These are phyloP conservation scores for Colletotrichum kahawae DNA, from an alignment of 2,329 filamentous ascomycete genomes.

Conservation along the genomic window DNA sequence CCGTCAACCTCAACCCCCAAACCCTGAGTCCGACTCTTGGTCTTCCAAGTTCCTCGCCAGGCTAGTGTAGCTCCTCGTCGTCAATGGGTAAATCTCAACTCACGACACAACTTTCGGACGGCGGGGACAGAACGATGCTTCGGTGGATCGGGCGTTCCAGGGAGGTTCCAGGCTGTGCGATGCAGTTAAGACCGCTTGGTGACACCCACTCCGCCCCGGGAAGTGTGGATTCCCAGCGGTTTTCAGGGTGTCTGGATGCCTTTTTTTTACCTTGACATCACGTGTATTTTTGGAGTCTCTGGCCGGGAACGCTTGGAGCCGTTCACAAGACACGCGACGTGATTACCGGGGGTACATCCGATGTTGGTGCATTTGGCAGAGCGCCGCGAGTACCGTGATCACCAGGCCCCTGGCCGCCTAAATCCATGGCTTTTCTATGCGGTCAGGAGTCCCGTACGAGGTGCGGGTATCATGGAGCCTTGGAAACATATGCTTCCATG, in stretches of 20 bases:
- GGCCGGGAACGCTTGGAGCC: conserved; percentile 2
- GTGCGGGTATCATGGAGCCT: background rate
- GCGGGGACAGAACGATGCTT: background rate
- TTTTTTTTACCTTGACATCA: background rate
- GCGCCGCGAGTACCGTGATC: background rate
- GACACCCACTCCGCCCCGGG: conserved; percentile 2
- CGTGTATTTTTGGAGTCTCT: conserved; percentile 1
- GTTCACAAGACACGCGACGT: background rate
- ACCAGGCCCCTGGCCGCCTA: background rate
- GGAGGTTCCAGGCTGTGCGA: background rate
- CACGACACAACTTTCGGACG: background rate
- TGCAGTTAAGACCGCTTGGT: background rate
- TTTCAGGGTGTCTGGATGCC: background rate
- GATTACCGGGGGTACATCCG: background rate
- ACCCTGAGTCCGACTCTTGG: background rate
- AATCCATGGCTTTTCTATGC: background rate
- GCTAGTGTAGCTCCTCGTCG: background rate
- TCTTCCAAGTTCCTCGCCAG: background rate
- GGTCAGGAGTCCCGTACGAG: background rate
- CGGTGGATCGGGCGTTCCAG: background rate
- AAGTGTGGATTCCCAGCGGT: background rate
- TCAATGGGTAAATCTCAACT: background rate
- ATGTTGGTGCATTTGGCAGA: background rate
- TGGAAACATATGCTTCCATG: background rate
- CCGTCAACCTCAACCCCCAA: background rate